phyloP scores from a whole-genome alignment of 208 protist species.

The Wallacemonas sp. region DNA sequence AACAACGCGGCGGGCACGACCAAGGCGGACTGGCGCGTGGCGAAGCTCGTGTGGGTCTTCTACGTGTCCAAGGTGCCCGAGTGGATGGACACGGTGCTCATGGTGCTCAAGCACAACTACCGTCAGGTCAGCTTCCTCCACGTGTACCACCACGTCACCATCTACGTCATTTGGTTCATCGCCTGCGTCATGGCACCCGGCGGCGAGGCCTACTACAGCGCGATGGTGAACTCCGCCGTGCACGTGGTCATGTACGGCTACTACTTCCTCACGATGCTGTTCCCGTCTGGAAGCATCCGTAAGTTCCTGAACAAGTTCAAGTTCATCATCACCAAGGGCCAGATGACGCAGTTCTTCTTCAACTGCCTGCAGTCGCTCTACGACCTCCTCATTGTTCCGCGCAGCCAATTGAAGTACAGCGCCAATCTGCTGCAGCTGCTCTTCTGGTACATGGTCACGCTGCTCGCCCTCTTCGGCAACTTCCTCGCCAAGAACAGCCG shows the following conservation, averaged over 20 bases:
- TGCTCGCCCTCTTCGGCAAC: conserved; percentile 76
- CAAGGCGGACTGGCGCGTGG: conserved; percentile 52
- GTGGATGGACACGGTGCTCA: conserved; percentile 77
- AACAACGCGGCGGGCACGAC: conserved; percentile 61
- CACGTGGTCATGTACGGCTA: conserved; percentile 88
- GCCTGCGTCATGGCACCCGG: conserved; percentile 44
- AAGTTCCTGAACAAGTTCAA: conserved; percentile 66
- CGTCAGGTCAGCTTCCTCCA: conserved; percentile 81
- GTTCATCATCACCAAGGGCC: conserved; percentile 79
- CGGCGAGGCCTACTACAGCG: conserved; percentile 84
- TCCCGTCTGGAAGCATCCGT: conserved; percentile 50
- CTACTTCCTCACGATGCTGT: conserved; percentile 76
- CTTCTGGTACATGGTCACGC: conserved; percentile 82
- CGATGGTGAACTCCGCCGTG: conserved; percentile 78
- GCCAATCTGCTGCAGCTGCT: conserved; percentile 51
- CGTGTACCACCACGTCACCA: conserved; percentile 80
- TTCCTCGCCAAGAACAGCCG: conserved; percentile 59
- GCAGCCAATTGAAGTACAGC: conserved; percentile 53
- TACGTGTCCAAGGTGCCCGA: conserved; percentile 82
- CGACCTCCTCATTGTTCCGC: conserved; percentile 57
- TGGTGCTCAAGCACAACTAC: conserved; percentile 79
- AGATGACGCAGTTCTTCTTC: conserved; percentile 73
- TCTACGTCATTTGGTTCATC: conserved; percentile 80
- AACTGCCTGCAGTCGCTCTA: conserved; percentile 76
- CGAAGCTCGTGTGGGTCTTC: conserved; percentile 76